Percentiles rank a stretch among this genome's conserved stretches.
phyloP scores from a whole-genome alignment of 1,139 yeast genomes.

The Taiozyma sp. region DNA sequence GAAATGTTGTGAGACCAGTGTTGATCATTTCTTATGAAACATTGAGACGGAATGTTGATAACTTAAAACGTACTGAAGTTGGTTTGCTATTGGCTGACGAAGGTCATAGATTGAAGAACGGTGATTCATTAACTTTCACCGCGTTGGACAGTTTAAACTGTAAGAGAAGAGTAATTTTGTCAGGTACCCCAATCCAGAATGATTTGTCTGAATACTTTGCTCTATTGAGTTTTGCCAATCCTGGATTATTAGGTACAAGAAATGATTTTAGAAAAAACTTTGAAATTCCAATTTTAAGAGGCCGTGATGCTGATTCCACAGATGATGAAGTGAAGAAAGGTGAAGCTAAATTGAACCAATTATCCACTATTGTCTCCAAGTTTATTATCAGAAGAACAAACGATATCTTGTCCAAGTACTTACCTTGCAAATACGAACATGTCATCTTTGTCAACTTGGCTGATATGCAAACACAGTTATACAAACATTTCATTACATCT shows the following conservation, averaged over 20 bases:
- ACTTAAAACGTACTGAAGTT: constrained; percentile 71
- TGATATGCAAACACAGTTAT: constrained; percentile 70
- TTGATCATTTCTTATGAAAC: constrained; percentile 96
- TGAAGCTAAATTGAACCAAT: constrained; percentile 63
- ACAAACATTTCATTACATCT: constrained; percentile 72
- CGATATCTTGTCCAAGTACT: constrained; percentile 87
- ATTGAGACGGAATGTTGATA: constrained; percentile 77
- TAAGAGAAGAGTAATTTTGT: constrained; percentile 82
- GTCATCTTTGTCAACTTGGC: constrained; percentile 86
- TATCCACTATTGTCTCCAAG: constrained; percentile 75
- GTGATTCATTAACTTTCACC: constrained; percentile 89
- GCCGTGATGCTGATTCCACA: constrained; percentile 88
- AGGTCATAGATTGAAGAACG: constrained; percentile 93
- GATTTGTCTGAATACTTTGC: constrained; percentile 95
- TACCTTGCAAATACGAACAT: constrained; percentile 95
- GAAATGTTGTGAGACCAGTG: constrained; percentile 90
- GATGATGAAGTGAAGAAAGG: constrained; percentile 74
- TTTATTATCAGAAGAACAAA: constrained; percentile 94
- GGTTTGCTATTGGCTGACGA: constrained; percentile 94
- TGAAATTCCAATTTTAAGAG: constrained; percentile 74
- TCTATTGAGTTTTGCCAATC: constrained; percentile 86
- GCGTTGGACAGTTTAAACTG: constrained; percentile 82
- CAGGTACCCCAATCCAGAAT: constrained; percentile 98
- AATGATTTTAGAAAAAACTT: constrained; percentile 79
- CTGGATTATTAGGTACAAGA: constrained; percentile 86